A percentile compares a stretch with the other conserved stretches of the same genome.
Evolutionary conservation across 495 filamentous ascomycete species (phyloP).

Genomic region (Hyaloscypha hepaticicola): DNA sequence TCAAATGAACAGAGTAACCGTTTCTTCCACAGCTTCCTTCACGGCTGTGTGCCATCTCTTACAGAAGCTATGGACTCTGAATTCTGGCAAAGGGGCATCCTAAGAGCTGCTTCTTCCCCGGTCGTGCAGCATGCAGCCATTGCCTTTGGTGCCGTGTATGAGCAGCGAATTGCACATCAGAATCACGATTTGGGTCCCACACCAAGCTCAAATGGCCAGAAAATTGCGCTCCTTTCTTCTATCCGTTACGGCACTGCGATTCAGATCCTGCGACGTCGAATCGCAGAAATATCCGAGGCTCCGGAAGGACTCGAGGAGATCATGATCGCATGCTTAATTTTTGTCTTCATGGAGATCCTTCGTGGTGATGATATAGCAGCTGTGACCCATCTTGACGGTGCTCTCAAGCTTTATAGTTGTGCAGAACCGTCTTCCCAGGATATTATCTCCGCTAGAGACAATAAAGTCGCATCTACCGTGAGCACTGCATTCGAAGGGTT

Average conservation of each 20-base stretch:
- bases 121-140: constrained; percentile 44
- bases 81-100: background rate
- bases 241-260: background rate
- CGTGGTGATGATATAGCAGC: background rate
- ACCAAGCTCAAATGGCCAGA: background rate
- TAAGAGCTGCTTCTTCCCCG: constrained; percentile 19
- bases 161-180: constrained; percentile 3
- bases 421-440: background rate
- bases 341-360: background rate
- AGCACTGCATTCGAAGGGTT: background rate
- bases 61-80: constrained; percentile 39
- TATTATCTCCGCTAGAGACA: background rate
- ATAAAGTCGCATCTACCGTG: background rate
- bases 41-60: constrained; percentile 38
- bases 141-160: constrained; percentile 39
- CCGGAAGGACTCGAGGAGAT: background rate
- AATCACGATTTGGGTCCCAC: too few species aligned
- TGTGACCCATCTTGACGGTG: background rate
- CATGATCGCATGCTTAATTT: background rate
- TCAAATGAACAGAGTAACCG: constrained; percentile 10
- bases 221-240: background rate
- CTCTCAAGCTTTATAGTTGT: background rate
- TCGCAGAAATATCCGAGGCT: background rate
- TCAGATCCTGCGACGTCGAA: background rate
- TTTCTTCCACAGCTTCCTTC: constrained; percentile 35